Evolutionary conservation across 75 land plant species (phyloP), one percentile per base, ranked within the genome.

Genomic region (Gnetum montanum): DNA sequence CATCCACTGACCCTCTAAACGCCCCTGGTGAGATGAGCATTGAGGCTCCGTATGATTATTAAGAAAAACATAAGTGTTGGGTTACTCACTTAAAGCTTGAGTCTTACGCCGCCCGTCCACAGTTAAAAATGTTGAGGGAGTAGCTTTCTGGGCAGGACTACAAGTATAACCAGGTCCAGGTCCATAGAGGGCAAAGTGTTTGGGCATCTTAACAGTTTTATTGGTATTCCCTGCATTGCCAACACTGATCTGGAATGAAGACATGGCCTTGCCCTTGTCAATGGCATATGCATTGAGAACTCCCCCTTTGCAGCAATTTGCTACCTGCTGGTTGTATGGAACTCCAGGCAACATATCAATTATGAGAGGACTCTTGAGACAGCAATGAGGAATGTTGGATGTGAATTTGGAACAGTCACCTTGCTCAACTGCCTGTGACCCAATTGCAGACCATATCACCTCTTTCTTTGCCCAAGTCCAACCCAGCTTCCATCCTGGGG

Each of bases 381-480:
- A 86, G 65, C 89, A 84, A 48, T 86, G 91, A 1, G 91, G 89
- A 22, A 75, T 53, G 47, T 68, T 67, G 5, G 49, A 57, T 31
- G 63, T 76, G 67, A 80, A 79, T 46, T 67, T 63, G 23, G 91
- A 83, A 58, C 89, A 86, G 67, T 86, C 87, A 4, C 91, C 84
- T 58, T 86, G 91, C 44, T 69, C 69, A 2, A 82, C 80, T 3
- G 84, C 56, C 60, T 84, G 81, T n/a, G 81, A 77, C n/a, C 91
- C 91, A 11, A 76, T 66, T 81, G 80, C 80, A 13, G 71, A 50
- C 91, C 91, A 84, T 8, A 86, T 76, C 29, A 84, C 70, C 61
- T 86, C 90, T 45, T 79, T 84, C 75, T 72, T 79, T 6, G 80
- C 75, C 90, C 90, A 86, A 4, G 55, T 41, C 90, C 90, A 86